Base-by-base conservation (phyloP, 2,329 filamentous ascomycete genomes). In the Colletotrichum abscissum region DNA sequence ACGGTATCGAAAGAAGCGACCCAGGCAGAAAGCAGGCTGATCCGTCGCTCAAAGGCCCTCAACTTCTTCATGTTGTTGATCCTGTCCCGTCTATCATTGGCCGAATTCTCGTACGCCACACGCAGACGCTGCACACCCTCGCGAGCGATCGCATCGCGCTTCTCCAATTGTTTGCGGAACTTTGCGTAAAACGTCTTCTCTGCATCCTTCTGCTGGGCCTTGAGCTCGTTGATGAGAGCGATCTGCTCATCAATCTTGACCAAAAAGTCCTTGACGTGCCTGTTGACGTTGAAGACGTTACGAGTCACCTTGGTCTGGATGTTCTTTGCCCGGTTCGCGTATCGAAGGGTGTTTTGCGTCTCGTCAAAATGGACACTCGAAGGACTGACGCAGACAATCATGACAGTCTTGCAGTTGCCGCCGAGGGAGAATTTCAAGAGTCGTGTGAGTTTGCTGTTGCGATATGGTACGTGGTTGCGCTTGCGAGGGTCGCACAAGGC, bases 201-300 rank as follows among this genome's bases (percentile, higher is more conserved):
- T 5, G 92, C 92, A 69, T 98, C 94, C 81, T 95, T 97, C 80
- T 98, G 95, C 81, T 98, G 94, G 30, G 93, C 93, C 84, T 97
- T 95, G 68, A 99, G 90, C 81, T 98, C 95, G 77, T 97, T 98
- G 82, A 99, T 99, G 79, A 98, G 84, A n/a, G 92, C 93, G 89
- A 98, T 95, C 82, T 99, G 96, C 84, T 99, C 97, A 80, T 99
- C 96, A 78, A 99, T 99, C 88, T 98, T 98, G 86, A 98, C 97
- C 81, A 99, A 85, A 84, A 98, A 99, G 83, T 99, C 97, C 86
- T 99, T 99, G 79, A 99, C 97, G 84, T 99, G 97, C 74, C 97
- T 93, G 82, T 99, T 98, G 76, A 99, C 97, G 82, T 99, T 99
- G 86, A 97, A 99, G 28, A 98, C 95, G 80, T 99, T 99, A 79